Conservation (phyloP, 2,329 filamentous ascomycete genomes). For the Trichoderma sp. region DNA sequence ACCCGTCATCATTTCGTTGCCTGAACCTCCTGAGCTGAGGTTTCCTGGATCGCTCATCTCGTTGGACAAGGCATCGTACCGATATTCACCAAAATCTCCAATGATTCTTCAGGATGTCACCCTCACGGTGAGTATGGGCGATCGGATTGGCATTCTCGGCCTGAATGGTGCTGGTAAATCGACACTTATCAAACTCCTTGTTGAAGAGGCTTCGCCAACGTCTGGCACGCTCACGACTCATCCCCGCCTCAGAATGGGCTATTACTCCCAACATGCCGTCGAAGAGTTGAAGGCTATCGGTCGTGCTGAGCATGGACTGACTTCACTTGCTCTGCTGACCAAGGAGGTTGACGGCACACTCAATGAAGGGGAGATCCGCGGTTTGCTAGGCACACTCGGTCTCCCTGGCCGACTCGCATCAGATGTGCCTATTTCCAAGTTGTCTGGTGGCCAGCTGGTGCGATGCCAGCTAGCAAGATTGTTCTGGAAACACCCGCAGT, state of each 20-base stretch:
- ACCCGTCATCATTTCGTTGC: slow-evolving; percentile 58
- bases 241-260: slow-evolving; percentile 68
- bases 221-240: slow-evolving; percentile 66
- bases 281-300: slow-evolving; percentile 64
- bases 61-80: slow-evolving; percentile 68
- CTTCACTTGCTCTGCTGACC: slow-evolving; percentile 65
- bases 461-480: slow-evolving; percentile 65
- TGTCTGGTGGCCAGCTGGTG: slow-evolving; percentile 80
- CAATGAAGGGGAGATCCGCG: slow-evolving; percentile 67
- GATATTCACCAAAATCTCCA: slow-evolving; percentile 51
- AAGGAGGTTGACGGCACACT: slow-evolving; percentile 53
- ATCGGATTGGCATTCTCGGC: slow-evolving; percentile 73
- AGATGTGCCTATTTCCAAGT: slow-evolving; percentile 69
- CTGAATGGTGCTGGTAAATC: slow-evolving; percentile 83
- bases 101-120: slow-evolving; percentile 62
- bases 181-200: slow-evolving; percentile 71
- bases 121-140: slow-evolving; percentile 70
- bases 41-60: slow-evolving; percentile 75
- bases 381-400: slow-evolving; percentile 67
- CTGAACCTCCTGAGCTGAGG: slow-evolving; percentile 66
- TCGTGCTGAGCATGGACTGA: slow-evolving; percentile 51
- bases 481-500: slow-evolving; percentile 68
- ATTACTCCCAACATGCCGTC: slow-evolving; percentile 80
- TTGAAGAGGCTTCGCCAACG: slow-evolving; percentile 59
- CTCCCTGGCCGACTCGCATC: slow-evolving; percentile 70